Base-by-base conservation (phyloP, 768 basidiomycete genomes). In the Russula sp. region DNA sequence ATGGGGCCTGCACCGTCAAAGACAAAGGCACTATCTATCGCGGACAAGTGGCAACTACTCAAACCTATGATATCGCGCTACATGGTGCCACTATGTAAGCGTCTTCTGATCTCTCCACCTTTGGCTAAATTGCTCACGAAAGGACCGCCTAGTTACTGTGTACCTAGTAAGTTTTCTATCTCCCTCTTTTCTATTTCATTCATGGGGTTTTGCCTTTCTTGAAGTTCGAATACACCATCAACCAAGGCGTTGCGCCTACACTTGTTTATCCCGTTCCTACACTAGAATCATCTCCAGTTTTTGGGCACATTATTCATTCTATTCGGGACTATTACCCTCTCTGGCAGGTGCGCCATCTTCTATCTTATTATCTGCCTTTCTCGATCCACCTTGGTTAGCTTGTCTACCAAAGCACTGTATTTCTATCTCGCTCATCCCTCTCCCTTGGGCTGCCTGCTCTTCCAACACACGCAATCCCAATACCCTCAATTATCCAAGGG, bases 281-380 rank as follows among this genome's bases (percentile, higher is more conserved):
- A 0, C 70, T 77, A 1, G 80, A 83, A 7, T 74, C 75, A 5
- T 77, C 86, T 63, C 80, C 83, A 58, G 53, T 92, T 13, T 77
- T 96, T 53, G 83, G 85, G 69, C 83, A 80, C 69, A 80, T 98
- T 61, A 90, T 98, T 59, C 84, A 90, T 68, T 85, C 83, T 1
- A 79, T 93, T 20, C 81, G 93, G 41, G 96, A 98, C 70, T 98
- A 94, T 71, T 98, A 98, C 74, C 94, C 94, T 1, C 81, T 96
- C 43, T 97, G 93, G 90, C 91, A 93, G 85, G 90, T 87, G 63
- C 29, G 79, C 67, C 66, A 6, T 69, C 64, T 65, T 63, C 50
- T 60, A 60, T 20, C 5, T 51, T 42, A 38, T 53, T 46, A 38
- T 32, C 32, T 59, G n/a, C 48, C 2, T 14, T 18, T 20, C 36